Evolutionary conservation across 768 basidiomycete genomes (phyloP).

Genomic region (Hygrocybe coccinea): DNA sequence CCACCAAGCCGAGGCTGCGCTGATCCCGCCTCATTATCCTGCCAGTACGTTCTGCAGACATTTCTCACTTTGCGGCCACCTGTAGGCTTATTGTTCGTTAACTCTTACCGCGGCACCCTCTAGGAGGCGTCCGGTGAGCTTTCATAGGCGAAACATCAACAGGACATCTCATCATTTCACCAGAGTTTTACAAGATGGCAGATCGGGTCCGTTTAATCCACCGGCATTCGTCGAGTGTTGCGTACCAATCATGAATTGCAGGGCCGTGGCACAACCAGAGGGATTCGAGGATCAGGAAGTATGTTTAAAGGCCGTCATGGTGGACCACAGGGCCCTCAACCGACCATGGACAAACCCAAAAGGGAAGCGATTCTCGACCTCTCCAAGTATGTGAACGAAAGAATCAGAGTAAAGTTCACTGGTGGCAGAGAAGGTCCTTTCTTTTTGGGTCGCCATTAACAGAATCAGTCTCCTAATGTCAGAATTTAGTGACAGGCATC

Average conservation of each 20-base stretch:
- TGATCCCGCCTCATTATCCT: not conserved
- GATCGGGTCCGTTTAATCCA: slow-evolving; percentile 49
- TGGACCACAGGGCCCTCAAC: slow-evolving; percentile 43
- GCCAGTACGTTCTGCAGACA: too few species aligned
- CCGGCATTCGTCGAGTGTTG: slow-evolving; percentile 19
- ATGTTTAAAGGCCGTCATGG: slow-evolving; percentile 47
- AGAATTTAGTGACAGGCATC: slow-evolving; percentile 72
- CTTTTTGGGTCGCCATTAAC: not conserved
- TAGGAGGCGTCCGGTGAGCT: too few species aligned
- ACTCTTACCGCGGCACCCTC: too few species aligned
- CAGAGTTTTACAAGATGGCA: slow-evolving; percentile 3
- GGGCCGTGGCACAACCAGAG: slow-evolving; percentile 53
- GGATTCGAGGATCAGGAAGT: slow-evolving; percentile 43
- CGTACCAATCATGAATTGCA: slow-evolving; percentile 39
- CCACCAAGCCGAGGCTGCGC: not conserved
- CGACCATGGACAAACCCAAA: slow-evolving; percentile 69
- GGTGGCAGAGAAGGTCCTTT: slow-evolving; percentile 86
- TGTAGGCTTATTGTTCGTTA: not conserved
- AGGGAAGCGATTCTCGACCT: slow-evolving; percentile 95
- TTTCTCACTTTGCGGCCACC: not conserved
- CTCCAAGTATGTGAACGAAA: slow-evolving; percentile 87
- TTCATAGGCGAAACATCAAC: too few species aligned
- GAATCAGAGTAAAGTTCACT: slow-evolving; percentile 95
- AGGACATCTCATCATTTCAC: not conserved
- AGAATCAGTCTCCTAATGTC: slow-evolving; percentile 3